phyloP scores from a whole-genome alignment of 192 early-diverging fungal species.

The Diversispora eburnea region DNA sequence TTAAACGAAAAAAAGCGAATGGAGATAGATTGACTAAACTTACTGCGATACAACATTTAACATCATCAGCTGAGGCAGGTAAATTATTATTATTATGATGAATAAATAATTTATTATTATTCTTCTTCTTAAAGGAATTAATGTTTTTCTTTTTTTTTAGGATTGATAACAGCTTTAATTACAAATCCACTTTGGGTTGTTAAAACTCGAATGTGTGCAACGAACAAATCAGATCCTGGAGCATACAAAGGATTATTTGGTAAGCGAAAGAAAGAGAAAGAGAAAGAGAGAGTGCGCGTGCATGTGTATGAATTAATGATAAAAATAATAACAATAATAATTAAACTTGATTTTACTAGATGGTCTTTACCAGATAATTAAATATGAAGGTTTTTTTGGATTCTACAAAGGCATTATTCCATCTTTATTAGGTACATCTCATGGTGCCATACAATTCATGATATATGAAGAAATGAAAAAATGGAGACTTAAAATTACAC shows the following conservation, averaged over 20 bases:
- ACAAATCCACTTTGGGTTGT: conserved; percentile 85
- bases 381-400: conserved; percentile 70
- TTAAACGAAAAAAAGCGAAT: conserved; percentile 64
- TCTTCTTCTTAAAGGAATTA: background rate
- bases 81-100: background rate
- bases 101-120: background rate
- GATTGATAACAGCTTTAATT: conserved; percentile 64
- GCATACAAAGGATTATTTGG: conserved; percentile 60
- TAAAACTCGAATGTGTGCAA: conserved; percentile 79
- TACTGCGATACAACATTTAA: conserved; percentile 73
- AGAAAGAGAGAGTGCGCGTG: no score
- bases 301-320: no score
- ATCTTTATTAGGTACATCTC: conserved; percentile 87
- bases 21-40: conserved; percentile 52
- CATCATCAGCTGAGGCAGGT: conserved; percentile 77
- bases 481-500: conserved; percentile 45
- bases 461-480: conserved; percentile 97
- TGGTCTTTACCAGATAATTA: conserved; percentile 55
- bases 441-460: conserved; percentile 98
- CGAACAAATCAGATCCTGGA: conserved; percentile 48
- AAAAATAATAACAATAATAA: no score
- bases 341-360: conserved; percentile 34
- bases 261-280: background rate
- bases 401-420: conserved; percentile 81
- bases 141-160: conserved; percentile 27